phyloP scores from a whole-genome alignment of 2,329 filamentous ascomycete species.

The Parafenestella ontariensis region DNA sequence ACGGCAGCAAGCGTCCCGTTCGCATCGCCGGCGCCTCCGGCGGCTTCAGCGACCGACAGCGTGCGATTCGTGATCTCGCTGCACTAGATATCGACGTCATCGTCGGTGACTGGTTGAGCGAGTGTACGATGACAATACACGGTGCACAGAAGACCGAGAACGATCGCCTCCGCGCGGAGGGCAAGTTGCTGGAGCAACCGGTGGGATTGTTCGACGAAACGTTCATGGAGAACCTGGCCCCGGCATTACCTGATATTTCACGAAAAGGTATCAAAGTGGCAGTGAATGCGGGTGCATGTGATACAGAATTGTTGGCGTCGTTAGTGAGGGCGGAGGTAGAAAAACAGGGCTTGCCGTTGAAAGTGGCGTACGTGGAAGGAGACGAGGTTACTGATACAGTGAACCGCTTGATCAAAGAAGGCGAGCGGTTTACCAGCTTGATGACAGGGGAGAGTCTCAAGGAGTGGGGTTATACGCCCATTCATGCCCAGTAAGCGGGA shows the following conservation, averaged over 20 bases:
- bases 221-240: not conserved
- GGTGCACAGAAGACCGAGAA: conserved; percentile 37
- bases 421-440: conserved; percentile 44
- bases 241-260: conserved; percentile 36
- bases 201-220: conserved; percentile 51
- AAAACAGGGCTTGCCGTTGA: conserved; percentile 31
- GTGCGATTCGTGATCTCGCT: conserved; percentile 52
- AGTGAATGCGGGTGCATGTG: conserved; percentile 43
- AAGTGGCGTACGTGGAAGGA: conserved; percentile 54
- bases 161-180: conserved; percentile 8
- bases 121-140: conserved; percentile 41
- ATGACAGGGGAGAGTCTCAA: conserved; percentile 44
- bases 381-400: conserved; percentile 47
- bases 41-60: conserved; percentile 54
- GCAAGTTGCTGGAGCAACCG: conserved; percentile 41
- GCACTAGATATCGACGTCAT: conserved; percentile 48
- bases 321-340: conserved; percentile 33
- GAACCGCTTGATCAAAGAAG: conserved; percentile 48
- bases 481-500: conserved; percentile 31
- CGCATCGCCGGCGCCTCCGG: conserved; percentile 54
- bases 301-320: conserved; percentile 35
- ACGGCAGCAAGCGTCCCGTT: conserved; percentile 34
- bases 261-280: conserved; percentile 41
- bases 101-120: conserved; percentile 43
- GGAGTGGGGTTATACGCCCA: conserved; percentile 44